Conservation (phyloP, 768 basidiomycete species). For the Gymnopilus junonius region DNA sequence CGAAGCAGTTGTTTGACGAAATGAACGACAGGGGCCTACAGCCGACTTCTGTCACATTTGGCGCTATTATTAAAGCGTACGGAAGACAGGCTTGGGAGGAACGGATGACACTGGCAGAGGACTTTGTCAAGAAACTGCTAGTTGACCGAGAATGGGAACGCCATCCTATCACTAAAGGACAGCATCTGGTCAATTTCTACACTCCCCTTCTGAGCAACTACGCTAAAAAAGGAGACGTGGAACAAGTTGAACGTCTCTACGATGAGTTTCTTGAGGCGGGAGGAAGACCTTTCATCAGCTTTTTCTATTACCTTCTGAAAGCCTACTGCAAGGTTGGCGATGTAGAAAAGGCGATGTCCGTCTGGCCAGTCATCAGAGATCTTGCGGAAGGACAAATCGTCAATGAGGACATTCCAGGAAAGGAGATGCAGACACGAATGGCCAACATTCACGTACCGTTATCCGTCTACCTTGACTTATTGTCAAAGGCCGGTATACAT, state of each 20-base stretch:
- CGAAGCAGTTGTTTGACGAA: slow-evolving; percentile 69
- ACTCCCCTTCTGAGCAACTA: slow-evolving; percentile 64
- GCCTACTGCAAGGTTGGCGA: slow-evolving; percentile 67
- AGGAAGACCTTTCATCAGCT: slow-evolving; percentile 59
- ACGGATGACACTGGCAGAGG: slow-evolving; percentile 63
- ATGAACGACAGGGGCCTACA: slow-evolving; percentile 70
- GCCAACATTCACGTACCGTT: slow-evolving; percentile 49
- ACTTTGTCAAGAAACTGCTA: slow-evolving; percentile 59
- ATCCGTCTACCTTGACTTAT: slow-evolving; percentile 79
- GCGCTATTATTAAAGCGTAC: slow-evolving; percentile 67
- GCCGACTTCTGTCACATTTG: slow-evolving; percentile 72
- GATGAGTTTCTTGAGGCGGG: slow-evolving; percentile 55
- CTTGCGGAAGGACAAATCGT: slow-evolving; percentile 43
- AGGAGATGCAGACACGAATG: neutral
- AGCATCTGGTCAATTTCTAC: slow-evolving; percentile 46
- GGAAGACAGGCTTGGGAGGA: slow-evolving; percentile 50
- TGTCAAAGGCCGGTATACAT: slow-evolving; percentile 69
- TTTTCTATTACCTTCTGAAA: slow-evolving; percentile 70
- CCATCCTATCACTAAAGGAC: slow-evolving; percentile 7
- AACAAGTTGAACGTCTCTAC: slow-evolving; percentile 62
- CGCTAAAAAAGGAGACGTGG: slow-evolving; percentile 42
- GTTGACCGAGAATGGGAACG: slow-evolving; percentile 4
- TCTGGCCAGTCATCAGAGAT: slow-evolving; percentile 75
- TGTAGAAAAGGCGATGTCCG: slow-evolving; percentile 51
- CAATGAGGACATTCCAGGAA: neutral